phyloP scores from a whole-genome alignment of 345 rosid species.

The Dimocarpus longan region DNA sequence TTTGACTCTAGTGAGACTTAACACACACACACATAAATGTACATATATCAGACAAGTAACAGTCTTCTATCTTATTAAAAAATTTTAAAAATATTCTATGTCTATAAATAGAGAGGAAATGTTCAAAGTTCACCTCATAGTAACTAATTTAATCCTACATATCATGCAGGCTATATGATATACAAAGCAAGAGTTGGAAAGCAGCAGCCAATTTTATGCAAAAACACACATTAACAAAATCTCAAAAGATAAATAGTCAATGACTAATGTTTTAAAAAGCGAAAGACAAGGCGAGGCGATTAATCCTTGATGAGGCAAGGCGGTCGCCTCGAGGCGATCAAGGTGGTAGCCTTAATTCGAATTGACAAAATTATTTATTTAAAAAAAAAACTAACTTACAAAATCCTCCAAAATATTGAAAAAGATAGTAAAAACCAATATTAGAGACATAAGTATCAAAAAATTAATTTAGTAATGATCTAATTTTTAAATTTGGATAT shows the following conservation, averaged over 20 bases:
- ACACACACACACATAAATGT: neutral
- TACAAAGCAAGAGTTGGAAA: neutral
- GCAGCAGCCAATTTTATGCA: conserved; percentile 2
- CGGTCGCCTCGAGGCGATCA: no score
- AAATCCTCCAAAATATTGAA: no score
- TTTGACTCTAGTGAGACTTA: neutral
- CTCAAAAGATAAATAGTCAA: neutral
- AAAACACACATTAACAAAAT: neutral
- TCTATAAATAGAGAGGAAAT: neutral
- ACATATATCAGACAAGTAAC: neutral
- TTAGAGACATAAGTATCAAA: no score
- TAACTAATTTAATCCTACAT: neutral
- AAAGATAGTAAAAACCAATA: no score
- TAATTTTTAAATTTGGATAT: no score
- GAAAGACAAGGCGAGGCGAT: no score
- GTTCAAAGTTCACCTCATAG: neutral
- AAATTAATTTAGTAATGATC: no score
- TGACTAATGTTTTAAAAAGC: no score
- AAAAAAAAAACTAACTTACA: no score
- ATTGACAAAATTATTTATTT: no score
- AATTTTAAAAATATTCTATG: neutral
- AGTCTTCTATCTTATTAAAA: neutral
- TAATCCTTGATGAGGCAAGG: no score
- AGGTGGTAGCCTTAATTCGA: no score
- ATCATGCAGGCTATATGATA: neutral